Percentiles rank a stretch among this genome's conserved stretches.
Conservation (phyloP, 2,329 filamentous ascomycete species). For the Colletotrichum echinochloae region DNA sequence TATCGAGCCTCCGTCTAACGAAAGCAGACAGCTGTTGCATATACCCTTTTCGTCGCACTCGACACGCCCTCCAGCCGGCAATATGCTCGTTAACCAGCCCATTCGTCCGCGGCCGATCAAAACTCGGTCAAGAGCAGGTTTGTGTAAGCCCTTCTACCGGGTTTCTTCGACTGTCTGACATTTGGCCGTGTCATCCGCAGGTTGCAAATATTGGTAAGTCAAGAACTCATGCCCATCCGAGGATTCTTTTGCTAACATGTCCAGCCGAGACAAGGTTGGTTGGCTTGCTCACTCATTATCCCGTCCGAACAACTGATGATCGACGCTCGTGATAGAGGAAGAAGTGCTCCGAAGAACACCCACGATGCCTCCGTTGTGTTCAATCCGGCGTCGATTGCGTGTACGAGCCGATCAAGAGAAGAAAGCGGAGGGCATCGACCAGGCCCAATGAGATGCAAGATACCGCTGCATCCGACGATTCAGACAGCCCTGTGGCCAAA, state of each 20-base stretch:
- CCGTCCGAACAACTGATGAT: background rate
- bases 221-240: background rate
- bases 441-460: slow-evolving; percentile 3
- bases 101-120: slow-evolving; percentile 40
- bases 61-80: background rate
- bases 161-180: slow-evolving; percentile 24
- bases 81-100: slow-evolving; percentile 40
- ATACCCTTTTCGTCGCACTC: background rate
- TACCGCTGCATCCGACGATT: slow-evolving; percentile 18
- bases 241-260: slow-evolving; percentile 8
- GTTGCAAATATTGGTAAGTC: slow-evolving; percentile 40
- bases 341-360: slow-evolving; percentile 41
- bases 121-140: slow-evolving; percentile 42
- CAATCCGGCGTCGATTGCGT: slow-evolving; percentile 38
- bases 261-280: slow-evolving; percentile 40
- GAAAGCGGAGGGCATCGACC: slow-evolving; percentile 34
- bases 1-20: slow-evolving; percentile 1
- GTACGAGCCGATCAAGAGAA: slow-evolving; percentile 41
- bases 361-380: slow-evolving; percentile 38
- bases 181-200: background rate
- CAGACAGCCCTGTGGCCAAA: slow-evolving; percentile 16
- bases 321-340: slow-evolving; percentile 30
- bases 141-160: slow-evolving; percentile 15
- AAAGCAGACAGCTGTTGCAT: background rate
- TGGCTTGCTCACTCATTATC: background rate